These are phyloP conservation scores for Condylostoma magnum DNA, from an alignment of 169 alveolate genomes.

Conservation along the genomic window DNA sequence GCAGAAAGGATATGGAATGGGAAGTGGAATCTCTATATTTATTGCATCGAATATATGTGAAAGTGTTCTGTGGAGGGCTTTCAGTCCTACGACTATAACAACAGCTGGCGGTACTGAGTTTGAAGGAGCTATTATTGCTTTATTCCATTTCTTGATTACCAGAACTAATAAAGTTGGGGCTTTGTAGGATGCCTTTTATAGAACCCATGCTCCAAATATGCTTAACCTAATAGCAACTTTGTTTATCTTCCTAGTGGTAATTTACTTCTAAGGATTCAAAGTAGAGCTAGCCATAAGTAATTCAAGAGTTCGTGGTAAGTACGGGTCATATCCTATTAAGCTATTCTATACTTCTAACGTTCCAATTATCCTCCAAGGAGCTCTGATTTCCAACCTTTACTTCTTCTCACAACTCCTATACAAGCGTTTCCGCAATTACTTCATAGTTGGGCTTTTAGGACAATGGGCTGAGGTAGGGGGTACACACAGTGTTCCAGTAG, in stretches of 20 bases:
- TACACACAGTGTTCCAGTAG: conserved; percentile 98
- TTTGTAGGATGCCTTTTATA: conserved; percentile 93
- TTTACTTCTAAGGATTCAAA: conserved; percentile 99
- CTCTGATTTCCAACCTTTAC: conserved; percentile 97
- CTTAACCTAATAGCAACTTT: conserved; percentile 96
- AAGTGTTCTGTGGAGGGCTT: conserved; percentile 98
- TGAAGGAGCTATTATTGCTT: conserved; percentile 99
- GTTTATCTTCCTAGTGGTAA: conserved; percentile 96
- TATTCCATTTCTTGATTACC: conserved; percentile 96
- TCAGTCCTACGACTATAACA: conserved; percentile 98
- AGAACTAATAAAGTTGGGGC: conserved; percentile 90
- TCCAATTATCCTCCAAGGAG: conserved; percentile 97
- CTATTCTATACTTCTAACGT: conserved; percentile 99
- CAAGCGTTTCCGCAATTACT: conserved; percentile 95
- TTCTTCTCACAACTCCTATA: conserved; percentile 98
- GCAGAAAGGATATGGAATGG: conserved; percentile 99
- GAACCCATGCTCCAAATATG: conserved; percentile 98
- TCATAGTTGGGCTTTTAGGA: conserved; percentile 89
- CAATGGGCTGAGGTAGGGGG: conserved; percentile 91
- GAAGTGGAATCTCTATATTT: conserved; percentile 99
- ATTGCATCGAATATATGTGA: conserved; percentile 99
- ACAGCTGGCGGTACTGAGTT: conserved; percentile 98
- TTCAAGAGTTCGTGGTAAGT: conserved; percentile 96
- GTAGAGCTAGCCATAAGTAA: conserved; percentile 95
- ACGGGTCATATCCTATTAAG: conserved; percentile 98